Conservation (phyloP, 768 basidiomycete species). For the Leucosporidium creatinivorum region DNA sequence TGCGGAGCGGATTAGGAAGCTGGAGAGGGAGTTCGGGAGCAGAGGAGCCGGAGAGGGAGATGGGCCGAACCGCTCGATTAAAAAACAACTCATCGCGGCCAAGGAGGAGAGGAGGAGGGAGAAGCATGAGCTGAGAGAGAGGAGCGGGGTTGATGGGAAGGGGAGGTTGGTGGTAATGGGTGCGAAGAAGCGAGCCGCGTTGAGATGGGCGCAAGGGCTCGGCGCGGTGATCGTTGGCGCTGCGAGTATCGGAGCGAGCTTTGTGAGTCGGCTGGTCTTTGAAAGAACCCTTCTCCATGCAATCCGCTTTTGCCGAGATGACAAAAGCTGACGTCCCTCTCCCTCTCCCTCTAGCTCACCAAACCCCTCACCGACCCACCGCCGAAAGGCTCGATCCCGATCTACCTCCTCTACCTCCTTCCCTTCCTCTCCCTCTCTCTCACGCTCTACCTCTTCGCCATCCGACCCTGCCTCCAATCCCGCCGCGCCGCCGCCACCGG, state of each 20-base stretch:
- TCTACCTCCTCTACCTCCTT: conserved; percentile 9
- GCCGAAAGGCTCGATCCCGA: not conserved
- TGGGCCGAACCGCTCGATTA: not conserved
- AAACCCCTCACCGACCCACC: not conserved
- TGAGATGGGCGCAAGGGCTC: not conserved
- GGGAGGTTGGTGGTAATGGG: not conserved
- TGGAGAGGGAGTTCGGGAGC: conserved; percentile 6
- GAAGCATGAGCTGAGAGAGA: not conserved
- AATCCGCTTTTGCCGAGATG: too few species aligned
- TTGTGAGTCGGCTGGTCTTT: not conserved
- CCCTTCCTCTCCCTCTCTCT: conserved; percentile 16
- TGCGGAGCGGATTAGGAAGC: not conserved
- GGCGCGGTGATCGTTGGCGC: not conserved
- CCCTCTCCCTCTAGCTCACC: not conserved
- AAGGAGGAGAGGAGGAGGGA: not conserved
- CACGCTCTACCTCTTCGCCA: conserved; percentile 1
- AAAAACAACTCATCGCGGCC: not conserved
- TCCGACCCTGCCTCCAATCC: not conserved
- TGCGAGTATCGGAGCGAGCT: not conserved
- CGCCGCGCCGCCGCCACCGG: not conserved
- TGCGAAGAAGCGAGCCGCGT: not conserved
- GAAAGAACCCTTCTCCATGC: not conserved
- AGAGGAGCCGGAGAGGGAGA: not conserved
- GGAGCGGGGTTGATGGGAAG: not conserved
- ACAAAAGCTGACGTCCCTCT: not conserved